Conservation (phyloP, 1,284 basidiomycete species). For the Ceratobasidium sp. region DNA sequence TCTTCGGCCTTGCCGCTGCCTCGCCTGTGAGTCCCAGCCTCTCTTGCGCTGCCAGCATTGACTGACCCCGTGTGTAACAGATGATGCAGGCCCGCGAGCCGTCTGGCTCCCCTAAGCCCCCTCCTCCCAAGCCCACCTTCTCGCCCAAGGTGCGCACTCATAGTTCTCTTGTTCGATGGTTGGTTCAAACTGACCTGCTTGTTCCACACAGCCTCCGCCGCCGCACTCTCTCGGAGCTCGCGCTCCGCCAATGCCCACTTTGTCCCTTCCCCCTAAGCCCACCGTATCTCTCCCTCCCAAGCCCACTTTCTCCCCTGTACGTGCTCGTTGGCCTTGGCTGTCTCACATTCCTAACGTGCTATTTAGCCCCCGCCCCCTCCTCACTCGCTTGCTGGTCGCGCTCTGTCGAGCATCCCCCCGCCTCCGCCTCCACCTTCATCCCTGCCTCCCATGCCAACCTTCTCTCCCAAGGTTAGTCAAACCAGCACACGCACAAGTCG, state of each 20-base stretch:
- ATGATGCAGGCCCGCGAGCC: conserved; percentile 6
- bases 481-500: too few species aligned
- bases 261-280: not conserved
- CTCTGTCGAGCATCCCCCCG: not conserved
- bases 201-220: not conserved
- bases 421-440: conserved; percentile 9
- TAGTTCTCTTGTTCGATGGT: too few species aligned
- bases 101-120: conserved; percentile 9
- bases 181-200: not conserved
- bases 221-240: conserved; percentile 17
- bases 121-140: conserved; percentile 32
- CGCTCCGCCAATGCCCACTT: conserved; percentile 5
- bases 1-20: conserved; percentile 7
- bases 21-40: not conserved
- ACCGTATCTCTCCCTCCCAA: not conserved
- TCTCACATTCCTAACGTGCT: not conserved
- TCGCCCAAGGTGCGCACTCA: not conserved
- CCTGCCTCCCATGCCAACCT: conserved; percentile 21
- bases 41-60: too few species aligned
- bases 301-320: not conserved
- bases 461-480: not conserved
- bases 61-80: too few species aligned
- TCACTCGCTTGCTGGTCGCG: conserved; percentile 26
- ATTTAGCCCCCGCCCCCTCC: conserved; percentile 12
- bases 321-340: not conserved